Evolutionary conservation across 345 rosid genomes (phyloP), one percentile per base, ranked within the genome.

Genomic region (Bretschneidera sinensis): DNA sequence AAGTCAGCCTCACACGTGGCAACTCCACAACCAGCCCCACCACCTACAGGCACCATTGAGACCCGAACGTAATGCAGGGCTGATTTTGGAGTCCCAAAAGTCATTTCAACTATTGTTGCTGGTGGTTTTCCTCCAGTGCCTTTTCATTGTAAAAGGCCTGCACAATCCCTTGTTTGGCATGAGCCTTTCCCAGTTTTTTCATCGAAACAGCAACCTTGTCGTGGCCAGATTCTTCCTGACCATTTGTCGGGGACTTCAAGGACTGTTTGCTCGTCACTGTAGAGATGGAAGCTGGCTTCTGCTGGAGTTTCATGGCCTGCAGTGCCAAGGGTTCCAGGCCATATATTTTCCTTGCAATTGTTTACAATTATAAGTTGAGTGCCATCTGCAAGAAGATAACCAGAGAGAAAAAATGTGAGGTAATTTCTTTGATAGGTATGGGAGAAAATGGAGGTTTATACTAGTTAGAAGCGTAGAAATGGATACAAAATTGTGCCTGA

Each of bases 161-260:
- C 63, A 6, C 87, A 82, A 51, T 79, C 84, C 22, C 87, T 84
- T 0, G 84, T 82, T 33, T 62, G 71, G 56, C 87, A 82, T 1
- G 69, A 69, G 20, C 76, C 79, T 61, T 60, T 69, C 9, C 72
- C 66, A 0, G 75, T 68, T 18, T 39, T 5, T 11, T 69, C 47
- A 43, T 78, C 78, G 24, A 81, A 81, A 25, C 70, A 68, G 25
- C 86, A 81, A 47, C 79, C 86, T 48, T 74, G 74, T 66, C 83
- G 69, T 0, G 81, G 77, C 86, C 86, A 82, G 52, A 79, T 71
- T 70, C 86, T 72, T 24, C 73, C 84, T 0, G 84, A 79, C 84
- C 87, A 82, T 33, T 43, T 19, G 0, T 67, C 69, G 1, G 82
- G 87, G 19, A 77, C 48, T 54, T 72, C 53, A 2, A 79, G 33